Base-by-base conservation (phyloP, 768 basidiomycete genomes). In the Lactarius sp. region DNA sequence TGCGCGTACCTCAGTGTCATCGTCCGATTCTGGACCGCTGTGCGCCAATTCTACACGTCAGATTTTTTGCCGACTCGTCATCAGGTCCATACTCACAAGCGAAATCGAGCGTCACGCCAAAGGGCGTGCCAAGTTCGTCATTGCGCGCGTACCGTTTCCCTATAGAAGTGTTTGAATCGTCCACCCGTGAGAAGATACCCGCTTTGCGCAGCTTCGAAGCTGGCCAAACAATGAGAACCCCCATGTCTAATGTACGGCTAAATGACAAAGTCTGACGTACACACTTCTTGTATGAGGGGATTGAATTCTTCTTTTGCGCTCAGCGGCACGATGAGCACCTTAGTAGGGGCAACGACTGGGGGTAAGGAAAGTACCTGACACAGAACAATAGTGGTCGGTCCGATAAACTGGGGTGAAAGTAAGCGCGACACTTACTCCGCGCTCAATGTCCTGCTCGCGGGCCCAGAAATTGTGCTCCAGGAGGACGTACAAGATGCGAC, bases 121-220 rank as follows among this genome's bases (percentile, higher is more conserved):
- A 99, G 1, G 97, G 97, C 36, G 97, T 98, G 67, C 97, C 97
- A 51, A 99, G 83, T 77, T 98, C 97, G 76, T 99, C 97, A 76
- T 98, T 99, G 62, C 97, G 85, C 13, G 97, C 86, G 76, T 98
- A 98, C 14, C 96, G 93, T 77, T 92, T 95, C 47, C 97, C 97
- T 71, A 98, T 98, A 8, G 92, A 88, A 39, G 90, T 87, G 69
- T 88, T 91, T 27, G 95, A 98, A 73, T 98, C 96, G 73, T 98
- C 97, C 3, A 98, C 95, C 56, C 94, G 84, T 53, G 92, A 88
- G 72, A 94, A 92, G 58, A 98, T 83, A 65, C 97, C 96, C 8
- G 88, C 88, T 71, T 82, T 82, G 68, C 97, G 88, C 71, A 98
- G 79, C 73, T 94, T 92, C 39, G 83, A 79, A 53, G 95, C 95